Evolutionary conservation across 2,329 filamentous ascomycete genomes (phyloP).

Genomic region (Verticillium albo-atrum): DNA sequence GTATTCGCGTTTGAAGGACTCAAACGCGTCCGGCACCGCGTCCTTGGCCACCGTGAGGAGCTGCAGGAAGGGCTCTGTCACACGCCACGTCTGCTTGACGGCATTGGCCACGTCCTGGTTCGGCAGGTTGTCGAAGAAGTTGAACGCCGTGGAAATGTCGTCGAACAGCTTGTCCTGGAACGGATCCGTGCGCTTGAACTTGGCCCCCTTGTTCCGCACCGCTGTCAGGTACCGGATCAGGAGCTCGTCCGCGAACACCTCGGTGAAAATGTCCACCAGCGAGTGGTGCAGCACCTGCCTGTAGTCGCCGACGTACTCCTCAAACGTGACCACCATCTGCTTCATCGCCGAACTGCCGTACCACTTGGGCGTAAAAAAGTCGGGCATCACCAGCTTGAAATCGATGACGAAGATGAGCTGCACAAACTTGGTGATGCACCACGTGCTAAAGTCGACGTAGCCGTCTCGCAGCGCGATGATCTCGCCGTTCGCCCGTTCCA

Average conservation of each 20-base stretch:
- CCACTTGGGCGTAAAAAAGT: constrained; percentile 91
- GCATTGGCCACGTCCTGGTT: constrained; percentile 64
- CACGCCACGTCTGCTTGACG: constrained; percentile 90
- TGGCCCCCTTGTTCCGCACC: constrained; percentile 85
- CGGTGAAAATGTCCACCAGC: constrained; percentile 84
- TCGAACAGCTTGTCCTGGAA: constrained; percentile 93
- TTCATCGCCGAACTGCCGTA: constrained; percentile 84
- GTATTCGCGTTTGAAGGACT: constrained; percentile 76
- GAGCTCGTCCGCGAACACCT: constrained; percentile 89
- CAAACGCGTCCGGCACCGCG: constrained; percentile 71
- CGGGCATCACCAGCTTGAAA: constrained; percentile 75
- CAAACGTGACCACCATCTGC: constrained; percentile 89
- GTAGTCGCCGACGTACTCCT: constrained; percentile 92
- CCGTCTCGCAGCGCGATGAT: constrained; percentile 75
- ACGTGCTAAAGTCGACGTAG: constrained; percentile 91
- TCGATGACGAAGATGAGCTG: constrained; percentile 86
- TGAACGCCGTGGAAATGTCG: constrained; percentile 85
- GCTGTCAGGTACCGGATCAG: constrained; percentile 78
- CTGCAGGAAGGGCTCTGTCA: constrained; percentile 77
- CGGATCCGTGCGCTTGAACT: constrained; percentile 80
- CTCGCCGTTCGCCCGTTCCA: constrained; percentile 69
- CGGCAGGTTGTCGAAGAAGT: constrained; percentile 73
- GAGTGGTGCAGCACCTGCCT: constrained; percentile 77
- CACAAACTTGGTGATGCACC: constrained; percentile 85
- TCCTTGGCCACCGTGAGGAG: constrained; percentile 75